A percentile compares a stretch with the other conserved stretches of the same genome.
Evolutionary conservation across 2,329 filamentous ascomycete species (phyloP).

Genomic region (Stagonosporopsis rhizophila): DNA sequence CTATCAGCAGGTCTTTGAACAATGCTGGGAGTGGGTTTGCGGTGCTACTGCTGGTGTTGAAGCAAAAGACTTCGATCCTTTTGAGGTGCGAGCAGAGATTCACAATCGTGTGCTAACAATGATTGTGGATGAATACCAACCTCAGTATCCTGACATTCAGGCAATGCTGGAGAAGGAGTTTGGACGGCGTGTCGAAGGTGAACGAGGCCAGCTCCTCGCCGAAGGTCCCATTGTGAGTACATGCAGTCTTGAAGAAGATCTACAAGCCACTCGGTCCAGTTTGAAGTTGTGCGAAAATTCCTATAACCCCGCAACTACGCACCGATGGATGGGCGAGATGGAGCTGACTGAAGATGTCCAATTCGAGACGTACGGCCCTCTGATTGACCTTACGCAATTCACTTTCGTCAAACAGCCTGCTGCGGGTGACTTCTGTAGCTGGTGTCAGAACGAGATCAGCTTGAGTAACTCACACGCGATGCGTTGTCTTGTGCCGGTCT

Average conservation of each 20-base stretch:
- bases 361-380: neutral
- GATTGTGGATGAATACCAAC: neutral
- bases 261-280: neutral
- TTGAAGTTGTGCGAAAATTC: neutral
- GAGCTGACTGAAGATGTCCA: neutral
- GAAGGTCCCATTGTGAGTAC: neutral
- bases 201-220: neutral
- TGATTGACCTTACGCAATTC: neutral
- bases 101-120: neutral
- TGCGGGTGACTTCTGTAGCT: slow-evolving; percentile 4
- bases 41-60: neutral
- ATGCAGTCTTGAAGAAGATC: neutral
- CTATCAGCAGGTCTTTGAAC: neutral
- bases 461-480: neutral
- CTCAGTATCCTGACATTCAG: neutral
- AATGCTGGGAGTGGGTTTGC: slow-evolving; percentile 1
- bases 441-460: neutral
- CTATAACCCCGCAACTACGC: neutral
- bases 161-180: neutral
- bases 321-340: neutral
- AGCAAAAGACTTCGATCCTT: neutral
- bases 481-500: neutral
- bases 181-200: neutral
- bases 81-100: neutral
- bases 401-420: neutral